A percentile compares a stretch with the other conserved stretches of the same genome.
Evolutionary conservation across 2,329 filamentous ascomycete species (phyloP).

Genomic region (Alternaria rosae): DNA sequence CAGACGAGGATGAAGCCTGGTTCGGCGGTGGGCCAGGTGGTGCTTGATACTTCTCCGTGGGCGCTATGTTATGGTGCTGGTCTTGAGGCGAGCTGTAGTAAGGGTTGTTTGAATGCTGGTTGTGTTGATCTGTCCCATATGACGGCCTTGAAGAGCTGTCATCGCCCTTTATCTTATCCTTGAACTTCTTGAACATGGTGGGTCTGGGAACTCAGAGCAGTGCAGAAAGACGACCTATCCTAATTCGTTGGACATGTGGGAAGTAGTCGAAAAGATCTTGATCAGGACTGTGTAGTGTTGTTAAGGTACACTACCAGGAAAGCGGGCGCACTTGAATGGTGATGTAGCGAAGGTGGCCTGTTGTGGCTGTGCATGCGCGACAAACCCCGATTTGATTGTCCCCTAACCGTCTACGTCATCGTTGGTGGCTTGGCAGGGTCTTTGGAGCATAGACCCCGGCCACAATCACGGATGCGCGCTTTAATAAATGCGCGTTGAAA

Average conservation of each 20-base stretch:
- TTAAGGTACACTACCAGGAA: not conserved
- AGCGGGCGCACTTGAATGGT: slow-evolving; percentile 5
- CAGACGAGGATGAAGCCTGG: slow-evolving; percentile 11
- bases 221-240: not conserved
- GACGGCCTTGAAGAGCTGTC: slow-evolving; percentile 24
- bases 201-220: not conserved
- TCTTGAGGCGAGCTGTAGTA: slow-evolving; percentile 27
- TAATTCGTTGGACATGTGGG: too few species aligned
- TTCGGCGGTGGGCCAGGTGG: slow-evolving; percentile 43
- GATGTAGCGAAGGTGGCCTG: slow-evolving; percentile 3
- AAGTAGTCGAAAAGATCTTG: not conserved
- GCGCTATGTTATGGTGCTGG: slow-evolving; percentile 22
- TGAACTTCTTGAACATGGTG: slow-evolving; percentile 48
- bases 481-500: not conserved
- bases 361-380: slow-evolving; percentile 14
- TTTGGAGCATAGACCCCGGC: not conserved
- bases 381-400: not conserved
- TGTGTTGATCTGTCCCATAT: slow-evolving; percentile 30
- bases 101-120: slow-evolving; percentile 36
- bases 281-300: not conserved
- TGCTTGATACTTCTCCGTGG: slow-evolving; percentile 38
- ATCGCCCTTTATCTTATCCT: slow-evolving; percentile 44
- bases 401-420: slow-evolving; percentile 14
- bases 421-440: slow-evolving; percentile 11
- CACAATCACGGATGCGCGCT: not conserved